Conservation (phyloP, 2,329 filamentous ascomycete species). For the Laburnicola sp. region DNA sequence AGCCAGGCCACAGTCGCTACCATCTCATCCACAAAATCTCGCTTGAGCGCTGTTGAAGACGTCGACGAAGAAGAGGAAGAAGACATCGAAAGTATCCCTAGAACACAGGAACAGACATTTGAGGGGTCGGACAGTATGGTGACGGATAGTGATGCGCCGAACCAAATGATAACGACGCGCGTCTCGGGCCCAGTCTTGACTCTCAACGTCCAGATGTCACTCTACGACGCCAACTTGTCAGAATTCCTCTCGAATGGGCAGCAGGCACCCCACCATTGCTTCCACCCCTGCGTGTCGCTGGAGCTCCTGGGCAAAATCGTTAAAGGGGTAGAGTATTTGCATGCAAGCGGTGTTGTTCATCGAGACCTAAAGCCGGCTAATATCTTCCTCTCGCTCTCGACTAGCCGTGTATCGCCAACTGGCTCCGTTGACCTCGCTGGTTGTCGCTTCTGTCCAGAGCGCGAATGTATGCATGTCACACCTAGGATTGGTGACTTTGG, state of each 20-base stretch:
- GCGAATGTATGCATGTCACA: constrained; percentile 51
- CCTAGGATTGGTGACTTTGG: constrained; percentile 71
- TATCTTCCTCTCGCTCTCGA: constrained; percentile 62
- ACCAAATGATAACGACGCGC: constrained; percentile 25
- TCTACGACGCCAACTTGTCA: constrained; percentile 64
- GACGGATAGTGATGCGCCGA: constrained; percentile 42
- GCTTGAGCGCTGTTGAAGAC: constrained; percentile 44
- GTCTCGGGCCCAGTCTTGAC: constrained; percentile 46
- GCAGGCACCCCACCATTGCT: constrained; percentile 57
- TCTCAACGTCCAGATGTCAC: constrained; percentile 69
- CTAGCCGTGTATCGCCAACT: constrained; percentile 38
- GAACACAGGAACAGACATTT: constrained; percentile 27
- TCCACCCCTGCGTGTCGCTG: constrained; percentile 61
- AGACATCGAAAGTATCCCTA: constrained; percentile 54
- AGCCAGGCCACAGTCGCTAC: constrained; percentile 47
- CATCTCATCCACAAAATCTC: constrained; percentile 47
- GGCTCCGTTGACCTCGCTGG: constrained; percentile 52
- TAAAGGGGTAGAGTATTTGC: constrained; percentile 67
- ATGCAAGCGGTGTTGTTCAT: constrained; percentile 63
- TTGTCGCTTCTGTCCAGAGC: constrained; percentile 51
- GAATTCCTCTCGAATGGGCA: constrained; percentile 55
- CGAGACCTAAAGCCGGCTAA: constrained; percentile 71
- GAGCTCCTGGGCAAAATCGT: constrained; percentile 62
- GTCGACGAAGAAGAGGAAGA: constrained; percentile 48
- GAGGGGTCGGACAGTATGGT: constrained; percentile 36